A percentile compares a stretch with the other conserved stretches of the same genome.
These are phyloP conservation scores for Acer yangbiense DNA, from an alignment of 345 rosid genomes.

Conservation along the genomic window DNA sequence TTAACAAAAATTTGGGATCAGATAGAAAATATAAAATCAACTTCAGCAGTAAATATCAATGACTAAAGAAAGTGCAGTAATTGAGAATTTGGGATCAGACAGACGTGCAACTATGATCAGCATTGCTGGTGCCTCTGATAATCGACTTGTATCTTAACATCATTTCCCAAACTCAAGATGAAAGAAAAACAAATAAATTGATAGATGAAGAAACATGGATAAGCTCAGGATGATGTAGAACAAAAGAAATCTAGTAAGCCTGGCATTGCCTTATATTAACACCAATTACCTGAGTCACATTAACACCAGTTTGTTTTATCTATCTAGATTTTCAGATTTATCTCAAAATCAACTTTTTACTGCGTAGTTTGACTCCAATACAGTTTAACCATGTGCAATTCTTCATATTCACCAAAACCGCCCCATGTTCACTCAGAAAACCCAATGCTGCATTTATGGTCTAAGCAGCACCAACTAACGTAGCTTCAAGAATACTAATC, in stretches of 20 bases:
- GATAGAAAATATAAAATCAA: neutral
- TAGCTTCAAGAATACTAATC: neutral
- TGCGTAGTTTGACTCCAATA: neutral
- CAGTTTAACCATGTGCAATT: neutral
- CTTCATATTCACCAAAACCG: neutral
- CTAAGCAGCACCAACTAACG: neutral
- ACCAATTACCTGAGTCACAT: too few relatives aligned
- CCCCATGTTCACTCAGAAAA: neutral
- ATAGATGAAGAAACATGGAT: neutral
- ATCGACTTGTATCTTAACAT: constrained; percentile 34
- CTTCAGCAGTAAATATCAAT: neutral
- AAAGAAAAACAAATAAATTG: neutral
- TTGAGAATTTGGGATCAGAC: constrained; percentile 49
- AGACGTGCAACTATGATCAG: constrained; percentile 67
- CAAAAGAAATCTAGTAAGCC: neutral
- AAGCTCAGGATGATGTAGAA: neutral
- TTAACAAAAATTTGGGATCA: neutral
- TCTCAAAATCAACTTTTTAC: neutral
- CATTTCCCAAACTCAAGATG: constrained; percentile 38
- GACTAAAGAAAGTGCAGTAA: neutral
- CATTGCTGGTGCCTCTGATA: constrained; percentile 46
- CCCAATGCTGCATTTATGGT: neutral
- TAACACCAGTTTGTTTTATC: neutral
- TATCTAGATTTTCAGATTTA: neutral
- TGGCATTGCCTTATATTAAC: too few relatives aligned